phyloP scores from a whole-genome alignment of 2,329 filamentous ascomycete species.

The Emmonsiellopsis sp. region DNA sequence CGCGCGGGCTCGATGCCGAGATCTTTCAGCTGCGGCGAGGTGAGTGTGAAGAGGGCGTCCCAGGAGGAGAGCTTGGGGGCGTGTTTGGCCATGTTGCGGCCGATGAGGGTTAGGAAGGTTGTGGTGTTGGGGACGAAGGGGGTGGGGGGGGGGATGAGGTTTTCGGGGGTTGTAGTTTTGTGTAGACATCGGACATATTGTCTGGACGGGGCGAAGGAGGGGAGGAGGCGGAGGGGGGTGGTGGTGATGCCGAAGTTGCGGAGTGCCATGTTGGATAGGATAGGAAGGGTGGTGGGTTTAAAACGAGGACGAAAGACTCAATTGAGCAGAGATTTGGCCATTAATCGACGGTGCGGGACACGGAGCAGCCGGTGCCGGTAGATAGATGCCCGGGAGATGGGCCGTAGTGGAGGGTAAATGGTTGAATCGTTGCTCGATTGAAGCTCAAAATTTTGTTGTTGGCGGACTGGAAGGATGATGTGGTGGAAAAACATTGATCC shows the following conservation, averaged over 20 bases:
- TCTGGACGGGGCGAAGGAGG: slow-evolving; percentile 17
- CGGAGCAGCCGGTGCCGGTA: too few relatives aligned
- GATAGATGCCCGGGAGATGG: too few relatives aligned
- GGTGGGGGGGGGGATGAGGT: slow-evolving; percentile 61
- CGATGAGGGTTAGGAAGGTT: slow-evolving; percentile 86
- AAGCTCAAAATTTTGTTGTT: too few relatives aligned
- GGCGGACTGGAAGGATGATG: too few relatives aligned
- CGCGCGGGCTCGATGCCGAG: slow-evolving; percentile 81
- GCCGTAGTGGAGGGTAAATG: too few relatives aligned
- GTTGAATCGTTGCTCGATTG: too few relatives aligned
- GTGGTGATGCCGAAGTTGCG: slow-evolving; percentile 3
- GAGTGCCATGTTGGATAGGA: slow-evolving; percentile 5
- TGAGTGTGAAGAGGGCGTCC: slow-evolving; percentile 80
- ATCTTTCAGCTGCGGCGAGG: slow-evolving; percentile 67
- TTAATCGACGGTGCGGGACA: too few relatives aligned
- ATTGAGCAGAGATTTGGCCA: too few relatives aligned
- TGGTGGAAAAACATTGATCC: too few relatives aligned
- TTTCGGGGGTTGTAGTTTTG: slow-evolving; percentile 31
- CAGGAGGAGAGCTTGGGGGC: slow-evolving; percentile 80
- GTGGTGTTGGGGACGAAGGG: slow-evolving; percentile 76
- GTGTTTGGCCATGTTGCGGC: slow-evolving; percentile 74
- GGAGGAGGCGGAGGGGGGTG: slow-evolving; percentile 8
- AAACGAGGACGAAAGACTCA: too few relatives aligned
- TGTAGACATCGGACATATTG: slow-evolving; percentile 35
- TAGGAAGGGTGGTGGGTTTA: neutral